These are phyloP conservation scores for Pseudoturritis turrita DNA, from an alignment of 345 rosid species.

Conservation along the genomic window DNA sequence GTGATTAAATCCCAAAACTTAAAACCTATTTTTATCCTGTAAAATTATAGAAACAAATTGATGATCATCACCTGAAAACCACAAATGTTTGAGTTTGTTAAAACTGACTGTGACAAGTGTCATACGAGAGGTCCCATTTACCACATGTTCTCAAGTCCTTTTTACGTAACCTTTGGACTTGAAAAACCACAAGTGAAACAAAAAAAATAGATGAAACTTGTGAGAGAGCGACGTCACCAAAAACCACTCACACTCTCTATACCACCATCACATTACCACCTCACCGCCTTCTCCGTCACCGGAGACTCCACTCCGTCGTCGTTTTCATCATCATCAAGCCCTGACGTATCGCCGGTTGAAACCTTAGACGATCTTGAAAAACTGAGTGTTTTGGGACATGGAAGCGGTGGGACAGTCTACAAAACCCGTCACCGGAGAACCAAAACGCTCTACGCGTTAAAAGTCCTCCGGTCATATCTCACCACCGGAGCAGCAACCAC, in stretches of 20 bases:
- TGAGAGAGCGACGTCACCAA: slow-evolving; percentile 57
- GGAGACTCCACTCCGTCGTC: neutral
- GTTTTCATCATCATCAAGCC: slow-evolving; percentile 14
- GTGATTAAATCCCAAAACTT: neutral
- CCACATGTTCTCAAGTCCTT: neutral
- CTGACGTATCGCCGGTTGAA: slow-evolving; percentile 37
- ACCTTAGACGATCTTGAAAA: slow-evolving; percentile 45
- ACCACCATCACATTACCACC: slow-evolving; percentile 9
- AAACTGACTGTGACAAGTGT: slow-evolving; percentile 8
- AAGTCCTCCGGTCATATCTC: slow-evolving; percentile 41
- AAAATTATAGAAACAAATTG: neutral
- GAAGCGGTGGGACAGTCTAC: slow-evolving; percentile 57
- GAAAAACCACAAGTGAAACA: slow-evolving; percentile 7
- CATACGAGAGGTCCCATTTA: neutral
- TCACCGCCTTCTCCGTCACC: slow-evolving; percentile 8
- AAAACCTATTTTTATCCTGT: slow-evolving; percentile 5
- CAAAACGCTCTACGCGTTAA: slow-evolving; percentile 41
- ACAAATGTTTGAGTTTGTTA: slow-evolving; percentile 16
- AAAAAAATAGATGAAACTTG: slow-evolving; percentile 46
- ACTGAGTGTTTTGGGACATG: slow-evolving; percentile 51
- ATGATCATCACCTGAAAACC: slow-evolving; percentile 12
- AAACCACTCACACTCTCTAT: slow-evolving; percentile 45
- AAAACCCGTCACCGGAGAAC: slow-evolving; percentile 44
- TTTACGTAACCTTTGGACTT: neutral
- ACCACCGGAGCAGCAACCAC: slow-evolving; percentile 3